phyloP scores from a whole-genome alignment of 345 rosid species.

The Passiflora organensis region DNA sequence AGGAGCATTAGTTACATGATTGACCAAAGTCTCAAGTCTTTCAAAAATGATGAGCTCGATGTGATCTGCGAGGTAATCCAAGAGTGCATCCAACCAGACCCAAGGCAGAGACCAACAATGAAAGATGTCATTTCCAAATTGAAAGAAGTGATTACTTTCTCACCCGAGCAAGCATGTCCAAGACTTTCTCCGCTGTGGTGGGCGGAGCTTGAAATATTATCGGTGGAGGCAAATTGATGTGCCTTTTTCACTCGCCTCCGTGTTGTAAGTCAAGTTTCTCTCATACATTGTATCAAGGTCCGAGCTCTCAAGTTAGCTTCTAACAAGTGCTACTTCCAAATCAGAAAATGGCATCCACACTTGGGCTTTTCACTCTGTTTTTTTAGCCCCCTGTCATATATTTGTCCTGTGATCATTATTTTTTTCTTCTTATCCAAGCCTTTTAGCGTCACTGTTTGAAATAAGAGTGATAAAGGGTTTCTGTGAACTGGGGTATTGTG shows the following conservation, averaged over 20 bases:
- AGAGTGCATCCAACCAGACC: constrained; percentile 53
- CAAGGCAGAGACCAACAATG: constrained; percentile 63
- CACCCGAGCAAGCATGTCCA: constrained; percentile 89
- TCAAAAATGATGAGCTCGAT: constrained; percentile 63
- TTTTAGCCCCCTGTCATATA: not conserved
- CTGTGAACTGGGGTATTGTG: too few relatives aligned
- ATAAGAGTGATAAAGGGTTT: too few relatives aligned
- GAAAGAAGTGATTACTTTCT: constrained; percentile 51
- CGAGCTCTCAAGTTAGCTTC: not conserved
- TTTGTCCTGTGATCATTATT: too few relatives aligned
- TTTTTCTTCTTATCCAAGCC: too few relatives aligned
- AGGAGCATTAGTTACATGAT: constrained; percentile 42
- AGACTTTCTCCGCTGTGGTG: constrained; percentile 97
- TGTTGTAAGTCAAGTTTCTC: constrained; percentile 6
- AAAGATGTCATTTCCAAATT: constrained; percentile 48
- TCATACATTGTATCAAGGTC: not conserved
- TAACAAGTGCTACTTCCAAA: too few relatives aligned
- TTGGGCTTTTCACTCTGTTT: not conserved
- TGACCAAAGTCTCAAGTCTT: constrained; percentile 62
- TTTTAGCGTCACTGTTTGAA: too few relatives aligned
- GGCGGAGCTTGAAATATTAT: constrained; percentile 96
- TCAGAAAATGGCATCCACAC: too few relatives aligned
- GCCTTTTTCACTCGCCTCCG: not conserved
- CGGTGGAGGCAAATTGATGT: constrained; percentile 67
- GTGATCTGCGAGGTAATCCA: constrained; percentile 52